Evolutionary conservation across 257 asterid genomes (phyloP), one percentile per base, ranked within the genome.

Genomic region (Fraxinus cuspidata): DNA sequence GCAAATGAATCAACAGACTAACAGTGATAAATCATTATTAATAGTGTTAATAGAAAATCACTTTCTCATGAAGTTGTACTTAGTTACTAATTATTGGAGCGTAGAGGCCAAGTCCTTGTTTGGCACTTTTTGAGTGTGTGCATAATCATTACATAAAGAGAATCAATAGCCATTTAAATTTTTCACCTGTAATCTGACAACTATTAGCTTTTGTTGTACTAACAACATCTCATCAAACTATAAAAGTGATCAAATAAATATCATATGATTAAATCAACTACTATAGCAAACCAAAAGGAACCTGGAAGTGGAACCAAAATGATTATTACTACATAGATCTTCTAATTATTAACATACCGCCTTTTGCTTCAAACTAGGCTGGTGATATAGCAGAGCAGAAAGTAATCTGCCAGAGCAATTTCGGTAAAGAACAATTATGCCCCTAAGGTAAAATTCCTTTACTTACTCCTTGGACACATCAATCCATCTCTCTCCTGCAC

Each of bases 161-260:
- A 70, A 38, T 67, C 56, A 42, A 27, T 19, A 29, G 72, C 47
- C 42, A 25, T 28, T 29, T 74, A 71, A 53, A 9, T 67, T 35
- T 34, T 12, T 68, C 35, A 47, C 40, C 35, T 76, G 47, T 71
- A 76, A 68, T 65, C 49, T 81, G 68, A 27, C 19, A 47, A 60
- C 10, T 60, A 37, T 42, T 56, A 56, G 25, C 65, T n/a, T 51
- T 56, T 56, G 12, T 56, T 56, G 9, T n/a, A 16, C 21, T 13
- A 47, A 16, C 1, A 16, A 16, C 25, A 5, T 18, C 25, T 56
- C 25, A n/a, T 18, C n/a, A 19, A 19, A 53, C 4, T 53, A 53
- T 53, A 18, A 53, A 53, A 53, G 25, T 7, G 0, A 19, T 53
- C 64, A n/a, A 19, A 53, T 47, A 56, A 56, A 56, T n/a, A 5